A percentile compares a stretch with the other conserved stretches of the same genome.
Evolutionary conservation across 352 stramenopile genomes (phyloP).

Genomic region (Pythium plurisporium): DNA sequence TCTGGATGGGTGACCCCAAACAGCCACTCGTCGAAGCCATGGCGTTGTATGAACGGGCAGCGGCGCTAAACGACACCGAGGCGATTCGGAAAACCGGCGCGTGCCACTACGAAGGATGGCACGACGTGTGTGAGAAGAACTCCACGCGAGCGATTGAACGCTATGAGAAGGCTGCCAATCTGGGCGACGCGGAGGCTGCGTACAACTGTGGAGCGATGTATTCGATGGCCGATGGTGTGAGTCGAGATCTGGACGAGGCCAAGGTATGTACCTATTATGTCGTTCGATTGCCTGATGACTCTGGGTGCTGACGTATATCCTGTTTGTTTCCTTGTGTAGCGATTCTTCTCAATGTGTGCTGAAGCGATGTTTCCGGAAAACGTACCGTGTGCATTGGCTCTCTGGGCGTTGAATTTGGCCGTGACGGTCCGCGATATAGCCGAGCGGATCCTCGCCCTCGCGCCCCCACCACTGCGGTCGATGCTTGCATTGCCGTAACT

Average conservation of each 20-base stretch:
- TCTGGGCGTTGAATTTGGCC: conserved; percentile 28
- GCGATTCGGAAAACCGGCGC: conserved; percentile 58
- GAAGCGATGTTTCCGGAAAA: conserved; percentile 54
- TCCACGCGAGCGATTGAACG: conserved; percentile 42
- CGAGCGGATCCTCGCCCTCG: background rate
- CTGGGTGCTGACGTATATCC: background rate
- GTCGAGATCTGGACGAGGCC: conserved; percentile 33
- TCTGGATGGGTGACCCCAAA: conserved; percentile 29
- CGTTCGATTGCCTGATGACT: background rate
- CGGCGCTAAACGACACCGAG: conserved; percentile 65
- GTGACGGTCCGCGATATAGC: background rate
- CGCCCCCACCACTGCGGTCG: conserved; percentile 7
- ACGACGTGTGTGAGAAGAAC: conserved; percentile 48
- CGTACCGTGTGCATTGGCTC: conserved; percentile 44
- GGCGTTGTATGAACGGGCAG: conserved; percentile 44
- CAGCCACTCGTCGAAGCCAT: conserved; percentile 43
- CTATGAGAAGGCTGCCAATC: conserved; percentile 43
- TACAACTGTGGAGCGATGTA: conserved; percentile 66
- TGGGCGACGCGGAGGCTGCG: conserved; percentile 57
- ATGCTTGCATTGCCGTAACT: conserved; percentile 16
- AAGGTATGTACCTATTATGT: conserved; percentile 14
- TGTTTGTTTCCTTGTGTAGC: conserved; percentile 13
- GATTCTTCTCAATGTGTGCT: conserved; percentile 48
- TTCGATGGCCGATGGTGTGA: conserved; percentile 41
- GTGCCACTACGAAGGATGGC: conserved; percentile 65